Evolutionary conservation across 352 stramenopile genomes (phyloP).

Genomic region (Globisporangium cystogenes): DNA sequence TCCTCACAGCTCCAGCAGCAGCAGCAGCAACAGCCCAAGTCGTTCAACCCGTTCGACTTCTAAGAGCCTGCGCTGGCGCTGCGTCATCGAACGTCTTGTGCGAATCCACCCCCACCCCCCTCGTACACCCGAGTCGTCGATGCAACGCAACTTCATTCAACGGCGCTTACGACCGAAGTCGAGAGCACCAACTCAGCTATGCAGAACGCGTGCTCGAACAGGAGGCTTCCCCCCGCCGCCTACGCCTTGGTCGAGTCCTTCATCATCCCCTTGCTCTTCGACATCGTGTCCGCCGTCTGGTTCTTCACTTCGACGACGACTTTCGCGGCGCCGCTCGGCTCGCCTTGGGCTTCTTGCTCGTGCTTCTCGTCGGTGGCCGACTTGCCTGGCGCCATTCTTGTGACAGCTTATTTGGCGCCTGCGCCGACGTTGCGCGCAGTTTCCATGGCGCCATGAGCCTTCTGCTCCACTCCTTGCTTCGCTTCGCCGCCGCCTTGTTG

Average conservation of each 20-base stretch:
- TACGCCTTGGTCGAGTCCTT: slow-evolving; percentile 16
- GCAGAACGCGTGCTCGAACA: neutral
- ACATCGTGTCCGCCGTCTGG: slow-evolving; percentile 10
- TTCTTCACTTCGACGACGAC: slow-evolving; percentile 14
- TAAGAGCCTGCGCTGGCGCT: slow-evolving; percentile 8
- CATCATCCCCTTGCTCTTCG: slow-evolving; percentile 16
- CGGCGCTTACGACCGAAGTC: neutral
- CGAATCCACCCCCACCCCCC: too few species aligned
- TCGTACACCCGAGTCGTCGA: neutral
- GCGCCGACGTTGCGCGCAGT: neutral
- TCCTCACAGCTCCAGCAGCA: too few species aligned
- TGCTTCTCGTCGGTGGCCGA: slow-evolving; percentile 6
- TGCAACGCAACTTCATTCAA: neutral
- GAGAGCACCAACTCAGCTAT: neutral
- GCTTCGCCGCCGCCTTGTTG: neutral
- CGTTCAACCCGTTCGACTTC: slow-evolving; percentile 53
- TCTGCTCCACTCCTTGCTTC: slow-evolving; percentile 1
- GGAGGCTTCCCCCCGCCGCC: neutral
- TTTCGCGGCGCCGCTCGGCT: slow-evolving; percentile 7
- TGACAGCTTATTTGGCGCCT: neutral
- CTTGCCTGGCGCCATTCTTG: slow-evolving; percentile 1
- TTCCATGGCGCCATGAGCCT: neutral
- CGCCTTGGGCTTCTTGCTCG: neutral
- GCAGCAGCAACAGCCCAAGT: slow-evolving; percentile 14
- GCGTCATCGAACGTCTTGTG: too few species aligned